Evolutionary conservation across 2,329 filamentous ascomycete genomes (phyloP), one percentile per base, ranked within the genome.

Genomic region (Akanthomyces lecanii): DNA sequence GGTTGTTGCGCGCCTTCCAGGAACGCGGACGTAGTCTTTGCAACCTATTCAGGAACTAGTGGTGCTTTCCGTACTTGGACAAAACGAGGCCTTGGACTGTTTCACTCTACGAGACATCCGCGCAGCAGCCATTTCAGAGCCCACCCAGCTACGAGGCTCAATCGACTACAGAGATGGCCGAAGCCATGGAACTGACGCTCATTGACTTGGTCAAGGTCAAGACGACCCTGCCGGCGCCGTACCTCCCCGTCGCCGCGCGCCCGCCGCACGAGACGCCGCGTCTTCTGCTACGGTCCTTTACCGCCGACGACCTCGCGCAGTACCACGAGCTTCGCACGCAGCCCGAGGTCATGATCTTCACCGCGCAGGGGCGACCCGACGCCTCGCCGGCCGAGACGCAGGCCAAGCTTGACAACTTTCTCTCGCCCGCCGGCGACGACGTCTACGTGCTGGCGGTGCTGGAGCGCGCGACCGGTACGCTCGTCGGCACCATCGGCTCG

Each of bases 281-380:
- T 7, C 77, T 90, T 23, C 69, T 84, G 30, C 72, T 89, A 58
- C 78, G 85, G 18, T 81, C 82, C 2, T 72, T 84, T 45, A 68
- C 69, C 1, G 71, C 78, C 21, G 74, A 78, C 3, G 86, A 90
- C 71, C 74, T 83, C 2, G 72, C 75, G 1, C 79, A 75, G 7
- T 65, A 86, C 18, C 75, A 84, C 65, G 73, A 73, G 25, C 75
- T 90, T 60, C 83, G 87, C 28, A 77, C 76, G 16, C 78, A 87
- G 69, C 78, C 80, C 5, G 84, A 87, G 66, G 83, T 87, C 53
- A 90, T 90, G 88, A 72, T 72, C 61, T 87, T 81, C 78, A 86
- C 86, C 60, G 61, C 65, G 3, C 66, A 69, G 66, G 80, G 78
- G 63, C 62, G 67, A 10, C 67, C 75, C 10, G 81, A 87, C 72